A percentile compares a stretch with the other conserved stretches of the same genome.
These are phyloP conservation scores for Phytopythium vexans DNA, from an alignment of 352 stramenopile species.

Conservation along the genomic window DNA sequence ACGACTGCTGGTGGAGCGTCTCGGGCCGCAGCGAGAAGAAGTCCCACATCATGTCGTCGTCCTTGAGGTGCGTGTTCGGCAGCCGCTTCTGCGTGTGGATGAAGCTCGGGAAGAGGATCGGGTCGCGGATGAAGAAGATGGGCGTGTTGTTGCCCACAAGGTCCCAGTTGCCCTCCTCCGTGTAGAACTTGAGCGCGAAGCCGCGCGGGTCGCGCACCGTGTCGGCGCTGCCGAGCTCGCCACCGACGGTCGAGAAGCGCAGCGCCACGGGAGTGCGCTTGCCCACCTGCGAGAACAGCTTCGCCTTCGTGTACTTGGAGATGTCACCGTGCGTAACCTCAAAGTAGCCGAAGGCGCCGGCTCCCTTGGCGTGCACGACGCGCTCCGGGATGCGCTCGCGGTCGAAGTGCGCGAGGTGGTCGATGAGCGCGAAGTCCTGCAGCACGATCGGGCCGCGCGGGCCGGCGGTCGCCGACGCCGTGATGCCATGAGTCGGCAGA, in stretches of 20 bases:
- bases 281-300: conserved; percentile 70
- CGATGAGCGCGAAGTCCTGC: conserved; percentile 85
- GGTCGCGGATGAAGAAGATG: conserved; percentile 94
- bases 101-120: conserved; percentile 90
- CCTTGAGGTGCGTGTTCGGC: conserved; percentile 83
- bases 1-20: conserved; percentile 85
- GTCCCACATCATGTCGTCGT: conserved; percentile 90
- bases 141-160: conserved; percentile 93
- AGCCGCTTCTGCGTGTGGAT: conserved; percentile 94
- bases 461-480: conserved; percentile 68
- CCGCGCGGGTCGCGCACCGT: conserved; percentile 87
- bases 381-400: conserved; percentile 90
- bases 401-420: conserved; percentile 91
- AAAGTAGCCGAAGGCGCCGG: conserved; percentile 91
- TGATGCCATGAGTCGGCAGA: conserved; percentile 55
- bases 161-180: conserved; percentile 93
- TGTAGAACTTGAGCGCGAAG: conserved; percentile 94
- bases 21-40: conserved; percentile 92
- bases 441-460: conserved; percentile 55
- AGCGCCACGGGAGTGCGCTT: conserved; percentile 86
- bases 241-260: conserved; percentile 85
- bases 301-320: conserved; percentile 64
- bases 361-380: conserved; percentile 91
- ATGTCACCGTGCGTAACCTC: conserved; percentile 70
- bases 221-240: conserved; percentile 76